Evolutionary conservation across 257 asterid species (phyloP).

Genomic region (Marsdenia floribunda): DNA sequence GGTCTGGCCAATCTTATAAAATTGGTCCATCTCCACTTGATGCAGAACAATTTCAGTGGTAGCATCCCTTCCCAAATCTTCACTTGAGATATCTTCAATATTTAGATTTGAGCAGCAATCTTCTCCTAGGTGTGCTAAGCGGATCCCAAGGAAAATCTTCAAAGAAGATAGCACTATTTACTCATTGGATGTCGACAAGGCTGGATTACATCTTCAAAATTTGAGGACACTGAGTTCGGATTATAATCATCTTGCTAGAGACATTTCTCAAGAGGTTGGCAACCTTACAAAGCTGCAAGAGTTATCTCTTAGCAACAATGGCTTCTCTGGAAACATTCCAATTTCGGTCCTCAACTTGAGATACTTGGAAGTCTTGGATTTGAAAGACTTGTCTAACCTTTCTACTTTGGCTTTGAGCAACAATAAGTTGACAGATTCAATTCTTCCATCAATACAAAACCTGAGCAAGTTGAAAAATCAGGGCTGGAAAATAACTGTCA

Average conservation of each 20-base stretch:
- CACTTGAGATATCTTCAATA: slow-evolving; percentile 22
- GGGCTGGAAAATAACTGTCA: too few species aligned
- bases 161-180: too few species aligned
- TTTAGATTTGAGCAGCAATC: slow-evolving; percentile 26
- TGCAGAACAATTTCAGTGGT: slow-evolving; percentile 24
- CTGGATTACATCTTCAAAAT: slow-evolving; percentile 9
- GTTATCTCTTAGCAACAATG: slow-evolving; percentile 20
- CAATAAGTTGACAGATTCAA: slow-evolving; percentile 25
- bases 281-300: slow-evolving; percentile 20
- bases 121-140: slow-evolving; percentile 15
- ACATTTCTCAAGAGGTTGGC: slow-evolving; percentile 27
- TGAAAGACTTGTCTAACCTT: slow-evolving; percentile 22
- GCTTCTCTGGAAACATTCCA: slow-evolving; percentile 27
- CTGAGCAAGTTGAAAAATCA: too few species aligned
- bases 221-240: slow-evolving; percentile 21
- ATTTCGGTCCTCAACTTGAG: slow-evolving; percentile 9
- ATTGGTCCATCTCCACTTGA: slow-evolving; percentile 20
- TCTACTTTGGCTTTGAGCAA: slow-evolving; percentile 28
- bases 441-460: too few species aligned
- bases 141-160: too few species aligned
- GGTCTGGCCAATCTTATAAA: slow-evolving; percentile 20
- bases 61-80: slow-evolving; percentile 24
- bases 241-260: slow-evolving; percentile 17
- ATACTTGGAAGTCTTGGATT: slow-evolving; percentile 20
- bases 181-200: too few species aligned